These are phyloP conservation scores for Phycomyces blakesleeanus DNA, from an alignment of 192 early-diverging fungal genomes.

Conservation along the genomic window DNA sequence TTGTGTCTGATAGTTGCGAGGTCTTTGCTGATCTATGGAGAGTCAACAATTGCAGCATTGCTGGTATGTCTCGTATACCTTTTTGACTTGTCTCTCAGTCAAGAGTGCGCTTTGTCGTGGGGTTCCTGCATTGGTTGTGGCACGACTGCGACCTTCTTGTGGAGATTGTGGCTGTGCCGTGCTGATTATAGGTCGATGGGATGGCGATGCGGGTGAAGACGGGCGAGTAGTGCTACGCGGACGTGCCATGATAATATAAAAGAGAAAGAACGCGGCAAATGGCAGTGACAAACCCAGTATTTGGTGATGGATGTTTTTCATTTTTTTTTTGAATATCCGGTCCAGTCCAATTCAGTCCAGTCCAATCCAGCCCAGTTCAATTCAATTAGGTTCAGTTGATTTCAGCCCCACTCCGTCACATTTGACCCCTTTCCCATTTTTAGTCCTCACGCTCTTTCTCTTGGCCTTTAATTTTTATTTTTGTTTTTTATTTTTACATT, in stretches of 20 bases:
- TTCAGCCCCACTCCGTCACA: no score
- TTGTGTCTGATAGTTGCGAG: slow-evolving; percentile 16
- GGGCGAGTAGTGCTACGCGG: not conserved
- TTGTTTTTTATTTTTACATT: no score
- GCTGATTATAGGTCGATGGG: not conserved
- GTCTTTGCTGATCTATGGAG: slow-evolving; percentile 23
- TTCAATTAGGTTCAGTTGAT: no score
- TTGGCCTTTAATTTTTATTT: not conserved
- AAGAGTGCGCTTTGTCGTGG: slow-evolving; percentile 14
- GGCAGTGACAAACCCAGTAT: not conserved
- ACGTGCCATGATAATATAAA: not conserved
- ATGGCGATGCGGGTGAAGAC: not conserved
- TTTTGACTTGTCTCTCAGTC: slow-evolving; percentile 24
- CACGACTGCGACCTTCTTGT: not conserved
- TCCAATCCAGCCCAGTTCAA: no score
- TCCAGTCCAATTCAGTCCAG: no score
- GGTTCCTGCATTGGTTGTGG: slow-evolving; percentile 5
- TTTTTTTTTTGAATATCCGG: no score
- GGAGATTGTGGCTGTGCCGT: not conserved
- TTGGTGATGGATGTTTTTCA: no score
- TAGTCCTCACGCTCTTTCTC: slow-evolving; percentile 2
- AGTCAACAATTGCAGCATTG: not conserved
- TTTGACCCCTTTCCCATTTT: not conserved
- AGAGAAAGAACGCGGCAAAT: not conserved
- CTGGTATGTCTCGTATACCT: slow-evolving; percentile 16